These are phyloP conservation scores for Haematococcus lacustris DNA, from an alignment of 139 green algal genomes.

Conservation along the genomic window DNA sequence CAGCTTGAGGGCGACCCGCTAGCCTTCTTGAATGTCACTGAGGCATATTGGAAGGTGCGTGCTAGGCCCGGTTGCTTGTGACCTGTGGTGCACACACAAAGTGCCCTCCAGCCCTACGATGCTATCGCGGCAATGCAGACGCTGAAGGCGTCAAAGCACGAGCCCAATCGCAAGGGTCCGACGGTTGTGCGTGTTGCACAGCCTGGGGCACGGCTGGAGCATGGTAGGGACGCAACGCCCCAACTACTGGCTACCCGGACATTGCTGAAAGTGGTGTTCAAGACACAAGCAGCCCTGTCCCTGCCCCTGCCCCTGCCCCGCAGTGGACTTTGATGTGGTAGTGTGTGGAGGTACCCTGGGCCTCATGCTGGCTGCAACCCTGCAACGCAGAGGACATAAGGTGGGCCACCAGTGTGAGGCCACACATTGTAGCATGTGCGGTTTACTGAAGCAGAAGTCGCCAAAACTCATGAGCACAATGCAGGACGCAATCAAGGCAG, in stretches of 20 bases:
- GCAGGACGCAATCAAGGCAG: too few species aligned
- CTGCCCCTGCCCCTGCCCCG: not conserved
- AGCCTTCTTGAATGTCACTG: slow-evolving; percentile 33
- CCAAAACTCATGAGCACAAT: too few species aligned
- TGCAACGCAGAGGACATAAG: slow-evolving; percentile 48
- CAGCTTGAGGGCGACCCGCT: slow-evolving; percentile 26
- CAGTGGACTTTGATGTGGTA: slow-evolving; percentile 63
- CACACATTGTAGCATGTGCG: not conserved
- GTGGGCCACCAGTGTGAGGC: not conserved
- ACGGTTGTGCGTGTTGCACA: slow-evolving; percentile 20
- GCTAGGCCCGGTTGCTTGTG: not conserved
- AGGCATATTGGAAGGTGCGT: slow-evolving; percentile 42
- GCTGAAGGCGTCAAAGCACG: slow-evolving; percentile 18
- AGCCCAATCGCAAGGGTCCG: slow-evolving; percentile 30
- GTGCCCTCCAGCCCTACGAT: not conserved
- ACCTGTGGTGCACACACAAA: not conserved
- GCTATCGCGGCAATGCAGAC: not conserved
- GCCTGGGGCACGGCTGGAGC: not conserved
- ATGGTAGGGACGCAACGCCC: not conserved
- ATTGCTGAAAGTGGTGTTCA: not conserved
- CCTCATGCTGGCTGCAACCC: slow-evolving; percentile 64
- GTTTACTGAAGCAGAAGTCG: not conserved
- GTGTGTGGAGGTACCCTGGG: slow-evolving; percentile 83
- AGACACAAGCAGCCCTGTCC: not conserved
- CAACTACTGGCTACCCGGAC: not conserved